Percentiles rank a stretch among this genome's conserved stretches.
Conservation (phyloP, 306 rosid species). For the Acacia crassicarpa region DNA sequence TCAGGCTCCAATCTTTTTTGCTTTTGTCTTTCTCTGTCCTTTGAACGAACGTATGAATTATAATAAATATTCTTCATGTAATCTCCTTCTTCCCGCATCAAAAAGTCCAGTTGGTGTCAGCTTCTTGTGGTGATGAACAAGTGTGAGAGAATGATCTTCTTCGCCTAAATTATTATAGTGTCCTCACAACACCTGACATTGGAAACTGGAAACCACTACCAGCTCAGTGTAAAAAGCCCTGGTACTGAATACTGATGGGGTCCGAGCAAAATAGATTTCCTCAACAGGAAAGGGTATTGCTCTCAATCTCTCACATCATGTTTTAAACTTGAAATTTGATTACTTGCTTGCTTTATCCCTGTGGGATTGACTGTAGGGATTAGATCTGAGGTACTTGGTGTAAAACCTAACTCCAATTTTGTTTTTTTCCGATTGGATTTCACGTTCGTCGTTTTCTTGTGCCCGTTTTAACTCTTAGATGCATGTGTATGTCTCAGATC, state of each 20-base stretch:
- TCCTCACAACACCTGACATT: conserved; percentile 27
- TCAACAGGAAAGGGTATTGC: conserved; percentile 79
- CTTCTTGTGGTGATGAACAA: conserved; percentile 38
- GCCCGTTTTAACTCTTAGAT: conserved; percentile 13
- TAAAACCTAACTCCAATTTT: conserved; percentile 31
- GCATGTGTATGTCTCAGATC: conserved; percentile 38
- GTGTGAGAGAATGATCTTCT: conserved; percentile 46
- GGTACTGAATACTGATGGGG: conserved; percentile 59
- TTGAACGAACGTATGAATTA: conserved; percentile 39
- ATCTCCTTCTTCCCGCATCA: conserved; percentile 31
- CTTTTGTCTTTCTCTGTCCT: conserved; percentile 91
- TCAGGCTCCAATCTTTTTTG: conserved; percentile 50
- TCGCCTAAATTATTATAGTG: conserved; percentile 26
- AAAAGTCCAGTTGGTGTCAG: conserved; percentile 44
- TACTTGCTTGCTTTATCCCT: background rate
- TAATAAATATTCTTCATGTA: conserved; percentile 33
- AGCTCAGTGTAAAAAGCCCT: conserved; percentile 18
- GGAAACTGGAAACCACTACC: conserved; percentile 7
- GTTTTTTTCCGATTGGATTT: conserved; percentile 23
- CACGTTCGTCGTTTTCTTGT: conserved; percentile 10
- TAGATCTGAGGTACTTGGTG: conserved; percentile 57
- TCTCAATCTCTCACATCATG: conserved; percentile 9
- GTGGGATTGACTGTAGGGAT: conserved; percentile 26
- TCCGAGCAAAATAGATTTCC: conserved; percentile 94
- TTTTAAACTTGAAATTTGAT: background rate